Percentiles rank a stretch among this genome's conserved stretches.
phyloP scores from a whole-genome alignment of 768 basidiomycete species.

The Mycena chlorophos region DNA sequence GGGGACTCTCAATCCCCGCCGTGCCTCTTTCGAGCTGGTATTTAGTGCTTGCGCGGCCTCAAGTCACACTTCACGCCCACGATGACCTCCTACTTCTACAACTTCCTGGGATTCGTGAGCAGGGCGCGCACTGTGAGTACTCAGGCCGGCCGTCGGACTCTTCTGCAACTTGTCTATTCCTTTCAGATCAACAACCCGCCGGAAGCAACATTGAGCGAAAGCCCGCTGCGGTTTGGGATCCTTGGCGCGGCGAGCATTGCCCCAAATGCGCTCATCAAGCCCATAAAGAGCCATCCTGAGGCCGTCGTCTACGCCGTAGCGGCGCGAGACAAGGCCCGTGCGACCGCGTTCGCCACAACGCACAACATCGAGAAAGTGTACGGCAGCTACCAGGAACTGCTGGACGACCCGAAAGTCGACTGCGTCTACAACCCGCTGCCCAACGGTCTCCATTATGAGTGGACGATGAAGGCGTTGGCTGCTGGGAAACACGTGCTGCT shows the following conservation, averaged over 20 bases:
- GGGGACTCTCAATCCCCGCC: no score
- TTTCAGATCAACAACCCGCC: slow-evolving; percentile 10
- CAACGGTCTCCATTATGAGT: slow-evolving; percentile 64
- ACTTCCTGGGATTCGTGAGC: no score
- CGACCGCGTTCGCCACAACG: slow-evolving; percentile 53
- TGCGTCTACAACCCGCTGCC: slow-evolving; percentile 58
- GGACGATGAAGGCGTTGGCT: slow-evolving; percentile 65
- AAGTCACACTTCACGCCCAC: no score
- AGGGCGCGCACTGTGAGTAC: no score
- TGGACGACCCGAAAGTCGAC: slow-evolving; percentile 52
- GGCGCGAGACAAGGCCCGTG: slow-evolving; percentile 49
- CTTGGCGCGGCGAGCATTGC: slow-evolving; percentile 57
- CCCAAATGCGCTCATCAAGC: slow-evolving; percentile 49
- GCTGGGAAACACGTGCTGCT: slow-evolving; percentile 69
- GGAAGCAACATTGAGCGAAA: slow-evolving; percentile 5
- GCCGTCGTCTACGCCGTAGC: slow-evolving; percentile 58
- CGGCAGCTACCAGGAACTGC: slow-evolving; percentile 35
- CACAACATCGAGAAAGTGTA: slow-evolving; percentile 46
- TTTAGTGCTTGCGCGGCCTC: no score
- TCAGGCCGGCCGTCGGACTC: no score
- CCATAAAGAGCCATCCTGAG: slow-evolving; percentile 56
- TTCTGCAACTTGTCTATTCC: no score
- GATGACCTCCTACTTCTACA: no score
- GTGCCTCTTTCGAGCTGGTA: no score
- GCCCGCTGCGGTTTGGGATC: slow-evolving; percentile 28